phyloP scores from a whole-genome alignment of 1,284 basidiomycete genomes.

The Abortiporus biennis region DNA sequence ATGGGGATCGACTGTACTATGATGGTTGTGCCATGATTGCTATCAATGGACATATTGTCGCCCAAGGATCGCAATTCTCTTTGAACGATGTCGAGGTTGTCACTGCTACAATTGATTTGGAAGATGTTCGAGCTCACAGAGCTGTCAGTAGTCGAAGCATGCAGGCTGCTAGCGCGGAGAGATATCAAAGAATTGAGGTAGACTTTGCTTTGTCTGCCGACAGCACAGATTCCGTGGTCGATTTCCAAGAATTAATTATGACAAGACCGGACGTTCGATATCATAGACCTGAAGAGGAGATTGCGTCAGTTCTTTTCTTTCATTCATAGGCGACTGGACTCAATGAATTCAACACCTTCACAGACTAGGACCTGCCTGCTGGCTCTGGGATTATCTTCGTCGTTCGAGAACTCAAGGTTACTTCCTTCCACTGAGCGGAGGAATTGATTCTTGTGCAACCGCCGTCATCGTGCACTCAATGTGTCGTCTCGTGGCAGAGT shows the following conservation, averaged over 20 bases:
- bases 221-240: constrained; percentile 57
- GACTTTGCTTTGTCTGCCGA: constrained; percentile 65
- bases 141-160: constrained; percentile 78
- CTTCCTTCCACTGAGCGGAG: constrained; percentile 96
- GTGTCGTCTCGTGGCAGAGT: constrained; percentile 86
- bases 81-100: constrained; percentile 94
- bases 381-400: constrained; percentile 98
- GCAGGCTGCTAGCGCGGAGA: constrained; percentile 76
- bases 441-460: constrained; percentile 96
- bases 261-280: constrained; percentile 62
- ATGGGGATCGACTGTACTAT: constrained; percentile 96
- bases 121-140: constrained; percentile 88
- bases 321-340: not conserved
- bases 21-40: constrained; percentile 97
- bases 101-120: constrained; percentile 91
- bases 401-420: constrained; percentile 93
- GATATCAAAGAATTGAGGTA: constrained; percentile 76
- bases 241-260: constrained; percentile 27
- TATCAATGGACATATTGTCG: constrained; percentile 87
- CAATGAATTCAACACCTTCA: constrained; percentile 7
- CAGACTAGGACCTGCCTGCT: constrained; percentile 95
- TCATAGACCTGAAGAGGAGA: constrained; percentile 93
- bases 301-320: constrained; percentile 64
- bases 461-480: constrained; percentile 94
- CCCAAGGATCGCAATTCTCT: constrained; percentile 96